Evolutionary conservation across 1,139 yeast genomes (phyloP), one percentile per base, ranked within the genome.

Genomic region (Yamadazyma songkhlaensis): DNA sequence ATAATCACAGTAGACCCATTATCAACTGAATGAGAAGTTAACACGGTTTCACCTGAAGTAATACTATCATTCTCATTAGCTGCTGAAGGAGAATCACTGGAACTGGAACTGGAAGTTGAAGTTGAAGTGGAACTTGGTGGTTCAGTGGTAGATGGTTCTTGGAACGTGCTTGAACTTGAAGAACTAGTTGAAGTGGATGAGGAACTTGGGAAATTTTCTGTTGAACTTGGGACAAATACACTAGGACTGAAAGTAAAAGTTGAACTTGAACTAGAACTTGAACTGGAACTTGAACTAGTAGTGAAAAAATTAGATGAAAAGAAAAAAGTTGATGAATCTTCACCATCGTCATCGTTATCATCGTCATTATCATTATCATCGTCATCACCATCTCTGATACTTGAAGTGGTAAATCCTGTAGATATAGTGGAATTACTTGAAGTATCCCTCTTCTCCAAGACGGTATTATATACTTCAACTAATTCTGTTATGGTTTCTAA

Each of bases 1-100:
- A 70, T 70, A 12, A 67, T 46, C 2, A 70, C 57, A 2, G 74
- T 67, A 23, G 41, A 52, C 8, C 76, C 75, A 38, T 60, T 57
- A 36, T 59, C 60, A 2, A 59, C 65, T 2, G 72, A 63, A 9
- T 55, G 51, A 41, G 51, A 55, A 1, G 70, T 63, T 12, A 69
- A 62, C 7, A 50, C 46, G 22, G 49, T 25, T 3, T 28, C n/a
- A 22, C 28, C 27, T 12, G 35, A 12, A n/a, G 27, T 22, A 10
- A 17, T 29, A 11, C 17, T n/a, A 17, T 21, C 11, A 2, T 20
- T 4, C 12, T 12, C 10, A 11, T 24, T 14, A 9, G n/a, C 27
- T 21, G 36, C 9, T 30, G 32, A 20, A 11, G 24, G 23, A 4
- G 25, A 4, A n/a, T 11, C 34, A 9, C 15, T 31, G 9, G 12